phyloP scores from a whole-genome alignment of 768 basidiomycete species.

The Russula dissimulans region DNA sequence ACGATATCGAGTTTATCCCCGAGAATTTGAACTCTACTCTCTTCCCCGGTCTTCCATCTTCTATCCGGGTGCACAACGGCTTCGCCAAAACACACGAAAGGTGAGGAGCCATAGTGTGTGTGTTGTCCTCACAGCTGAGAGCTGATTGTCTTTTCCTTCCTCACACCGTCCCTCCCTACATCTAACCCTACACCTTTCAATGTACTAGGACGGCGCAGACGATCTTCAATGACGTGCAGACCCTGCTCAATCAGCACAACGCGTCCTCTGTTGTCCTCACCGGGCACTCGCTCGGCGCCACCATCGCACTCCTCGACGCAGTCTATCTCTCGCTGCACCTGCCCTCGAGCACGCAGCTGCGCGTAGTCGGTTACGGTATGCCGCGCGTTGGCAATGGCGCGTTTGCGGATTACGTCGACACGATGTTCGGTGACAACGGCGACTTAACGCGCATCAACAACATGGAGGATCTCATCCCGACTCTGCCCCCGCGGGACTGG shows the following conservation, averaged over 20 bases:
- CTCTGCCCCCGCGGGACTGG: constrained; percentile 8
- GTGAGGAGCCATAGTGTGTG: not conserved
- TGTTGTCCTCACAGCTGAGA: too few species aligned
- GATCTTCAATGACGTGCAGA: constrained; percentile 38
- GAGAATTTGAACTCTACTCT: constrained; percentile 34
- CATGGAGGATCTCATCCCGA: constrained; percentile 19
- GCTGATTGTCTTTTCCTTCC: too few species aligned
- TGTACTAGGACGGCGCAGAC: constrained; percentile 29
- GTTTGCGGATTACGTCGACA: constrained; percentile 31
- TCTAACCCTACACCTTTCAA: too few species aligned
- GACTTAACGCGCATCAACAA: constrained; percentile 17
- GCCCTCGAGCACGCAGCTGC: constrained; percentile 28
- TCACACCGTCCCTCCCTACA: too few species aligned
- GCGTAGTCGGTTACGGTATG: constrained; percentile 39
- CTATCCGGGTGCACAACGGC: constrained; percentile 42
- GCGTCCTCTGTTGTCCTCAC: constrained; percentile 36
- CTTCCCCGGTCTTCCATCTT: constrained; percentile 44
- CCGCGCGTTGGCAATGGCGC: constrained; percentile 44
- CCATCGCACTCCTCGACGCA: constrained; percentile 26
- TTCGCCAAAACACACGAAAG: constrained; percentile 42
- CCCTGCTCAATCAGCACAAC: constrained; percentile 32
- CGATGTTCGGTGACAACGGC: not conserved
- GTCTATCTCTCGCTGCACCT: constrained; percentile 27
- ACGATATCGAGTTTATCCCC: constrained; percentile 37
- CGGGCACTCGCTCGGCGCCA: constrained; percentile 20